These are phyloP conservation scores for Exutisphaerella laricina DNA, from an alignment of 2,329 filamentous ascomycete species.

Conservation along the genomic window DNA sequence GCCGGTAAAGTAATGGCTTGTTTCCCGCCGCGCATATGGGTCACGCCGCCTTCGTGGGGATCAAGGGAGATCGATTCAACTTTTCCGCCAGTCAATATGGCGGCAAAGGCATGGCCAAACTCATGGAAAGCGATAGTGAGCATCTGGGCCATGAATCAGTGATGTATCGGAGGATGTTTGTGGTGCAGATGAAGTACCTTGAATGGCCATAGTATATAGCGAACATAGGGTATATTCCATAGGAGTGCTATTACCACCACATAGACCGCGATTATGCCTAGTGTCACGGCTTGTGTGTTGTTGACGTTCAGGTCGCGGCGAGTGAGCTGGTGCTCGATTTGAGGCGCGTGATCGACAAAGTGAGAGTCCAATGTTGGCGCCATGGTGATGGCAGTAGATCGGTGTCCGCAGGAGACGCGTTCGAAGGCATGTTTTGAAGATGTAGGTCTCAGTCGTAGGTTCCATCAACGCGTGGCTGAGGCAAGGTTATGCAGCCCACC, in stretches of 20 bases:
- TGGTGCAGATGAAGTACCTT: constrained; percentile 48
- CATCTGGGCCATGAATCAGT: constrained; percentile 50
- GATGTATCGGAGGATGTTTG: no score
- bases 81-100: constrained; percentile 64
- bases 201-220: constrained; percentile 72
- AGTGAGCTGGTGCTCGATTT: neutral
- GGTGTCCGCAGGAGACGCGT: no score
- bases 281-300: constrained; percentile 63
- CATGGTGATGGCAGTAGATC: no score
- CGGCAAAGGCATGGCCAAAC: constrained; percentile 67
- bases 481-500: no score
- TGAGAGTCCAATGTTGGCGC: no score
- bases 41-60: constrained; percentile 71
- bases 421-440: no score
- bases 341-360: no score
- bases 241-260: constrained; percentile 68
- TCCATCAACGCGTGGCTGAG: no score
- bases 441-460: no score
- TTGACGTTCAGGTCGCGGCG: constrained; percentile 55
- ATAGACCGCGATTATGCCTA: constrained; percentile 66
- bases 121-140: constrained; percentile 80
- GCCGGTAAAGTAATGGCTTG: constrained; percentile 67
- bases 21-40: constrained; percentile 68
- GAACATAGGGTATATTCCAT: constrained; percentile 75
- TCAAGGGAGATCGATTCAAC: constrained; percentile 71